Conservation (phyloP, 768 basidiomycete genomes). For the Mrakia frigida region DNA sequence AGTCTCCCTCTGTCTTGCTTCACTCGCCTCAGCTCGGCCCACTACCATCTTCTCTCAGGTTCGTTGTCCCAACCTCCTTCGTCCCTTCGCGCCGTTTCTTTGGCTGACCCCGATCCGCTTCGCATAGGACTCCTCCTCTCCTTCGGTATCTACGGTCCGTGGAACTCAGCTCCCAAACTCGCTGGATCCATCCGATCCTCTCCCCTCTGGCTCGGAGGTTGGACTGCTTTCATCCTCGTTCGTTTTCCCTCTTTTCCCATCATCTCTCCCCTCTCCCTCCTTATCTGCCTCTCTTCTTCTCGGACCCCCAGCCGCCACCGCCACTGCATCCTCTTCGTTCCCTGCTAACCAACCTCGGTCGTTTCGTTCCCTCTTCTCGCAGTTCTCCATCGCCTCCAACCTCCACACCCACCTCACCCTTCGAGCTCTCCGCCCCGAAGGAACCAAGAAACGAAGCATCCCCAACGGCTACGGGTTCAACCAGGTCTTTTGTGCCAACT, state of each 20-base stretch:
- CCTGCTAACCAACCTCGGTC: too few relatives aligned
- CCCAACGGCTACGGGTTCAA: slow-evolving; percentile 90
- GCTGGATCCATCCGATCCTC: slow-evolving; percentile 59
- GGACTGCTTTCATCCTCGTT: slow-evolving; percentile 69
- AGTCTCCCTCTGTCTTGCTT: neutral
- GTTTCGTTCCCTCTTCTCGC: neutral
- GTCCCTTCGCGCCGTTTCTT: slow-evolving; percentile 13
- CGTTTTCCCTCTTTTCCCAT: slow-evolving; percentile 42
- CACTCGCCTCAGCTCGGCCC: slow-evolving; percentile 60
- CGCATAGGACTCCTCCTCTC: slow-evolving; percentile 73
- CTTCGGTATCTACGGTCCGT: slow-evolving; percentile 72
- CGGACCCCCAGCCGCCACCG: too few relatives aligned
- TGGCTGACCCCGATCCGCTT: slow-evolving; percentile 57
- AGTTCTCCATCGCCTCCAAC: slow-evolving; percentile 86
- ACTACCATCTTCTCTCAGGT: slow-evolving; percentile 81
- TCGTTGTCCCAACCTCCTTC: too few relatives aligned
- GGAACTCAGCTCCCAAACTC: slow-evolving; percentile 62
- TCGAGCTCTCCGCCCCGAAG: slow-evolving; percentile 71
- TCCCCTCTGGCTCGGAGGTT: slow-evolving; percentile 61
- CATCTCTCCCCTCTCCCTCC: neutral
- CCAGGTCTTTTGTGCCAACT: slow-evolving; percentile 84
- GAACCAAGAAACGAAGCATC: slow-evolving; percentile 66
- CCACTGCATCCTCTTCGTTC: too few relatives aligned
- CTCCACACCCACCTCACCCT: slow-evolving; percentile 73
- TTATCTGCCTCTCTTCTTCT: neutral